Percentiles rank a stretch among this genome's conserved stretches.
Conservation (phyloP, 768 basidiomycete species). For the Suillus subaureus region DNA sequence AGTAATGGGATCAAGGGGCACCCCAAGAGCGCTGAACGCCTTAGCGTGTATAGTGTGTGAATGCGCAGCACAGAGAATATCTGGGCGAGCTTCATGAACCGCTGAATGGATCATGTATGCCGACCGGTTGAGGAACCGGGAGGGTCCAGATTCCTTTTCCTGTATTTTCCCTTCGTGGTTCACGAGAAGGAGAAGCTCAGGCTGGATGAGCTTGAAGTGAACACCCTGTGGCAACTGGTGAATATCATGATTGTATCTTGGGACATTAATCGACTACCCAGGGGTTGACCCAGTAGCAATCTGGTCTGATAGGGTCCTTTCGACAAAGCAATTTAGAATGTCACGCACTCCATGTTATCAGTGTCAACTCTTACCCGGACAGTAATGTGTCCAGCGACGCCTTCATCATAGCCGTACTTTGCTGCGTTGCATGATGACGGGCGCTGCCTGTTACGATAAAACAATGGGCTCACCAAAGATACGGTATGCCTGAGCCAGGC, state of each 20-base stretch:
- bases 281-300: conserved; percentile 53
- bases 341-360: background rate
- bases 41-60: conserved; percentile 38
- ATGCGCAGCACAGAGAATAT: conserved; percentile 38
- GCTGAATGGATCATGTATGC: conserved; percentile 42
- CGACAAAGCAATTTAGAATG: background rate
- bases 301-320: conserved; percentile 41
- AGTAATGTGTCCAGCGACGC: conserved; percentile 54
- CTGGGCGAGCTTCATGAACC: conserved; percentile 37
- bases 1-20: conserved; percentile 33
- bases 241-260: background rate
- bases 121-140: conserved; percentile 36
- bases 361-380: conserved; percentile 31
- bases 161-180: conserved; percentile 39
- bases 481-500: conserved; percentile 48
- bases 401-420: conserved; percentile 48
- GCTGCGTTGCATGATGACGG: conserved; percentile 16
- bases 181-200: conserved; percentile 47
- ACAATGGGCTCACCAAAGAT: conserved; percentile 40
- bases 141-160: conserved; percentile 34
- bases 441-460: background rate
- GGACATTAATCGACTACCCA: conserved; percentile 31
- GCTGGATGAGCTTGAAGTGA: conserved; percentile 49
- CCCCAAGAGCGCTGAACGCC: conserved; percentile 39
- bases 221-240: conserved; percentile 32